phyloP scores from a whole-genome alignment of 345 rosid genomes.

The Brassica rapa region DNA sequence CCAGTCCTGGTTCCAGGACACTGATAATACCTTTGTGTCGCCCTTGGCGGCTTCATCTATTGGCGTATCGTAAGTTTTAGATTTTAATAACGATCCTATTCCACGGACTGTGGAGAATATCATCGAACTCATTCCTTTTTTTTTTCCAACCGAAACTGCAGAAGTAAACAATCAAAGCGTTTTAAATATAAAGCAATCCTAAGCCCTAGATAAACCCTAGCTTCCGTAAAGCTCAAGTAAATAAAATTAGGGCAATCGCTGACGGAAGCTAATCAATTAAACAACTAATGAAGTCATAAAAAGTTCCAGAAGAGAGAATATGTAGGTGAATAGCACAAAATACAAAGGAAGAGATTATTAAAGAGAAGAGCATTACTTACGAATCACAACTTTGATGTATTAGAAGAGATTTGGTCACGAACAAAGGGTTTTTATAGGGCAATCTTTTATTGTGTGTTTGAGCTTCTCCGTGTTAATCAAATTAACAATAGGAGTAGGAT shows the following conservation, averaged over 20 bases:
- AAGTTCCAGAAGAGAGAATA: not conserved
- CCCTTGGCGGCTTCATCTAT: constrained; percentile 36
- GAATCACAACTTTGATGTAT: not conserved
- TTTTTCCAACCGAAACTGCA: not conserved
- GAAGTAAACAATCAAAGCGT: not conserved
- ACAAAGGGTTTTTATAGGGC: not conserved
- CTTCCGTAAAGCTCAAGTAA: constrained; percentile 3
- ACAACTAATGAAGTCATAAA: not conserved
- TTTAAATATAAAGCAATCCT: not conserved
- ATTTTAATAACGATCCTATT: constrained; percentile 33
- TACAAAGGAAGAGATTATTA: not conserved
- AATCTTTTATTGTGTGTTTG: not conserved
- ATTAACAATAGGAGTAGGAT: not conserved
- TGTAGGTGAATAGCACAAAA: not conserved
- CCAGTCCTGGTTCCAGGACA: constrained; percentile 80
- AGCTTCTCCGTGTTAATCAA: not conserved
- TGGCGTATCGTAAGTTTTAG: constrained; percentile 34
- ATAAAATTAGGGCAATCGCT: not conserved
- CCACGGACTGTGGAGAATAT: constrained; percentile 47
- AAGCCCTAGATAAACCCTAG: constrained; percentile 10
- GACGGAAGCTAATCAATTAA: not conserved
- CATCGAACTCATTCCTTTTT: constrained; percentile 50
- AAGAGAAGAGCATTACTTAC: not conserved
- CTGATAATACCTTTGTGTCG: constrained; percentile 54
- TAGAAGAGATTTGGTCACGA: constrained; percentile 1